phyloP scores from a whole-genome alignment of 2,329 filamentous ascomycete genomes.

The Cercospora sp. region DNA sequence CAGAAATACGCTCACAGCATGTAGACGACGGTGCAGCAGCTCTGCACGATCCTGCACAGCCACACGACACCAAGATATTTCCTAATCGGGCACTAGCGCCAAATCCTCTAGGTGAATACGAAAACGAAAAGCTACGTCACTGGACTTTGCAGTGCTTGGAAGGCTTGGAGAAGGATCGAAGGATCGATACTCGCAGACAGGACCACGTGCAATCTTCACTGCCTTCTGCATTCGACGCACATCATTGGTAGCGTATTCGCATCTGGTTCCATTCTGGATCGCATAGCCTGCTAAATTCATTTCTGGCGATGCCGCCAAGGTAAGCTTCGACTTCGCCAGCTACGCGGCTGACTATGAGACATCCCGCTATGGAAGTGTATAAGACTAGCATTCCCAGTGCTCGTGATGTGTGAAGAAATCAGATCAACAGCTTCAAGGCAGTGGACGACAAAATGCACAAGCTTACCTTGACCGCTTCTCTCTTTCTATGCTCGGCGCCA shows the following conservation, averaged over 20 bases:
- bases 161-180: neutral
- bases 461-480: neutral
- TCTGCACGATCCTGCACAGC: neutral
- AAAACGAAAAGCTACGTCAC: constrained; percentile 1
- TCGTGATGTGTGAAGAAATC: neutral
- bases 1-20: neutral
- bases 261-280: neutral
- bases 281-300: neutral
- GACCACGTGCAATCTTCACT: neutral
- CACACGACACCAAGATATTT: neutral
- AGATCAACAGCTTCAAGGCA: neutral
- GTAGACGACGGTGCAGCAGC: neutral
- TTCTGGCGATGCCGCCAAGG: neutral
- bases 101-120: neutral
- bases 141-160: neutral
- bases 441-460: neutral
- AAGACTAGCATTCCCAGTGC: neutral
- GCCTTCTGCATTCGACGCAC: neutral
- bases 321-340: neutral
- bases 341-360: neutral
- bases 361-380: neutral
- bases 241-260: constrained; percentile 1
- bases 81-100: neutral
- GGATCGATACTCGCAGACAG: neutral
- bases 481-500: neutral